Conservation (phyloP, 768 basidiomycete genomes). For the Punctularia strigosozonata region DNA sequence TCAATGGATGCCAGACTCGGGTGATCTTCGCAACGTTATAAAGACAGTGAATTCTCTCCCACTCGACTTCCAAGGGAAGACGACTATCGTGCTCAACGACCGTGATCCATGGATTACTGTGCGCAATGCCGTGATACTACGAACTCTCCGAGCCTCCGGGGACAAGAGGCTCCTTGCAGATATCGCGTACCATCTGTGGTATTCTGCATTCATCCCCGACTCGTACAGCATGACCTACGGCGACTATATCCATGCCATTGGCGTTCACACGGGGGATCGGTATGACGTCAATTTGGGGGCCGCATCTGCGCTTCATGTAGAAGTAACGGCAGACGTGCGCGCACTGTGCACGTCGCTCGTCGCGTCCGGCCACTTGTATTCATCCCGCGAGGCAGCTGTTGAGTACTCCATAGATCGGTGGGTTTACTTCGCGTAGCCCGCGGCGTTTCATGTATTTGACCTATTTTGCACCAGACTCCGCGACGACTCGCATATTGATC, state of each 20-base stretch:
- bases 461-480: not conserved
- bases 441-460: not conserved
- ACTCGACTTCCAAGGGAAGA: slow-evolving; percentile 24
- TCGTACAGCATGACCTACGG: slow-evolving; percentile 17
- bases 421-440: not conserved
- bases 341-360: not conserved
- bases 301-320: slow-evolving; percentile 8
- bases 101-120: slow-evolving; percentile 14
- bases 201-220: slow-evolving; percentile 29
- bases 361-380: not conserved
- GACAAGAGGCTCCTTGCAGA: slow-evolving; percentile 26
- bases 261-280: slow-evolving; percentile 2
- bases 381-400: not conserved
- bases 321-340: not conserved
- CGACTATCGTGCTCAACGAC: slow-evolving; percentile 33
- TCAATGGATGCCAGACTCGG: slow-evolving; percentile 29
- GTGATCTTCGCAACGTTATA: slow-evolving; percentile 34
- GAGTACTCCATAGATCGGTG: not conserved
- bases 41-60: slow-evolving; percentile 32
- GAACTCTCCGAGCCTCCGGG: slow-evolving; percentile 24
- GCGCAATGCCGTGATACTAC: slow-evolving; percentile 30
- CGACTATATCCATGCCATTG: slow-evolving; percentile 9
- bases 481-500: slow-evolving; percentile 26
- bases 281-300: slow-evolving; percentile 5
- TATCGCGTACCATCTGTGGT: slow-evolving; percentile 36